Percentiles rank a stretch among this genome's conserved stretches.
Evolutionary conservation across 306 rosid genomes (phyloP).

Genomic region (Fagus crenata): DNA sequence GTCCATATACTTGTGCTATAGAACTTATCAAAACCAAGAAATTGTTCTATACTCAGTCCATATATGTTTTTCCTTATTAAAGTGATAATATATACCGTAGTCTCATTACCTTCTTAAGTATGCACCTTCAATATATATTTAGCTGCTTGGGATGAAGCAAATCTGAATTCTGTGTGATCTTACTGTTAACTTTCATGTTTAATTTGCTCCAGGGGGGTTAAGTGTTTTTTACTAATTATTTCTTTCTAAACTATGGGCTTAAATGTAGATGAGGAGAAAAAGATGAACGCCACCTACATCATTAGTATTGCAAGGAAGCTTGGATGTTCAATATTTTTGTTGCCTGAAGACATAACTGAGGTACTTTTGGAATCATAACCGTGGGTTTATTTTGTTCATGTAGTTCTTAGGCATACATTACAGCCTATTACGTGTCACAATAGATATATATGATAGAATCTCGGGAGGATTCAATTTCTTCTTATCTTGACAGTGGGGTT

Average conservation of each 20-base stretch:
- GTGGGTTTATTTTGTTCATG: background rate
- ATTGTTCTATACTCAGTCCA: background rate
- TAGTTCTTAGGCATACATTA: background rate
- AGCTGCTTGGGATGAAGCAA: background rate
- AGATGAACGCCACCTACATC: slow-evolving; percentile 93
- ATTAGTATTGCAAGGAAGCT: slow-evolving; percentile 98
- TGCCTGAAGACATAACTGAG: slow-evolving; percentile 98
- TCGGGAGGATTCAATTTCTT: too few relatives aligned
- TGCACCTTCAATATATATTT: background rate
- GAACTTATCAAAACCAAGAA: background rate
- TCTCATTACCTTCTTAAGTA: background rate
- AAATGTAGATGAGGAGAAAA: slow-evolving; percentile 79
- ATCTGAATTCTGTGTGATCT: background rate
- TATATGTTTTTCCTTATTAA: too few relatives aligned
- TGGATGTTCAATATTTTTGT: slow-evolving; percentile 93
- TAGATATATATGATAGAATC: too few relatives aligned
- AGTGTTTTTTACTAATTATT: background rate
- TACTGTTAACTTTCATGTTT: background rate
- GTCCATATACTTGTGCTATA: too few relatives aligned
- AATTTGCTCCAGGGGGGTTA: background rate
- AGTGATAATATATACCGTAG: background rate
- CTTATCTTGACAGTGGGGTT: too few relatives aligned
- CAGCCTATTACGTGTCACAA: background rate
- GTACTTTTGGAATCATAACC: slow-evolving; percentile 37
- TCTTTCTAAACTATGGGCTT: slow-evolving; percentile 3